These are phyloP conservation scores for Manihot esculenta DNA, from an alignment of 441 rosid species.

Conservation along the genomic window DNA sequence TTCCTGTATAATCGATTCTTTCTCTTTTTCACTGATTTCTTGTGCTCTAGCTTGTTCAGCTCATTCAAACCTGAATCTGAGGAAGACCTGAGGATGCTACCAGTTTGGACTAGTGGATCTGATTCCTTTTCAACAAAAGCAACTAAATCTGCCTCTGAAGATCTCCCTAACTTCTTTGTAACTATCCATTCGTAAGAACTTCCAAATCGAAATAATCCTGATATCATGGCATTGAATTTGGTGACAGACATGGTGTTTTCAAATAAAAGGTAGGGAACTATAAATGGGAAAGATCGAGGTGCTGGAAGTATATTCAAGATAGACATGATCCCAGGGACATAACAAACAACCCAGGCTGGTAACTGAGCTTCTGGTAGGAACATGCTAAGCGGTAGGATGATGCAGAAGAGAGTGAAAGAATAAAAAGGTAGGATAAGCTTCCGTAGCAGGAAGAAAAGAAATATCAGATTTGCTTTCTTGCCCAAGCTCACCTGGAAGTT, in stretches of 20 bases:
- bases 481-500: conserved; percentile 57
- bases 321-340: conserved; percentile 80
- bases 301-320: conserved; percentile 78
- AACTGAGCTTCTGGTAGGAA: conserved; percentile 86
- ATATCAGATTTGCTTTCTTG: conserved; percentile 86
- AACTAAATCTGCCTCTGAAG: conserved; percentile 87
- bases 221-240: conserved; percentile 93
- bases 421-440: conserved; percentile 90
- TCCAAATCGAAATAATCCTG: conserved; percentile 73
- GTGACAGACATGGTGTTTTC: conserved; percentile 97
- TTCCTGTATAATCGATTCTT: conserved; percentile 75
- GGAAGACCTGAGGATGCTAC: conserved; percentile 49
- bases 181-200: conserved; percentile 93
- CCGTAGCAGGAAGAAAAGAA: conserved; percentile 79
- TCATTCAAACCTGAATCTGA: conserved; percentile 75
- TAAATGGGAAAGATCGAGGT: conserved; percentile 82
- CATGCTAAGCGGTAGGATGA: conserved; percentile 82
- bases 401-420: conserved; percentile 91
- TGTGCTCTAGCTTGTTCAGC: conserved; percentile 61
- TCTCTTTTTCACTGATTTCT: conserved; percentile 44
- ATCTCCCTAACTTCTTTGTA: conserved; percentile 84
- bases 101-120: conserved; percentile 38
- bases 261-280: conserved; percentile 82
- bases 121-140: conserved; percentile 65
- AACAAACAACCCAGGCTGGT: conserved; percentile 91